Percentiles rank a stretch among this genome's conserved stretches.
Evolutionary conservation across 495 filamentous ascomycete genomes (phyloP).

Genomic region (Tuber indicum): DNA sequence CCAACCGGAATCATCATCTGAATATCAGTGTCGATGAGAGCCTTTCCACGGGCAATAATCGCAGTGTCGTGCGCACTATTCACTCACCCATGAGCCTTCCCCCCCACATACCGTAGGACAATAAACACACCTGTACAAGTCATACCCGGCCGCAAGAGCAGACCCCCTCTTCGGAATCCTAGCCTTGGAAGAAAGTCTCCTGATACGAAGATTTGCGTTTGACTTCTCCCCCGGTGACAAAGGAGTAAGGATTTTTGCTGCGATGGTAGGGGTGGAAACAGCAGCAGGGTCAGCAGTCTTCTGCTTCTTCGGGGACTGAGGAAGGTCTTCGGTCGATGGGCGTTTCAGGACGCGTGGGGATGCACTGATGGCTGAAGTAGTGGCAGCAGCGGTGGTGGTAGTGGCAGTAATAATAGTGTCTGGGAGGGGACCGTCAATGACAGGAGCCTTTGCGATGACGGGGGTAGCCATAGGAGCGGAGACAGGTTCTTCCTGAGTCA

Average conservation of each 20-base stretch:
- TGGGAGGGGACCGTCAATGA: neutral
- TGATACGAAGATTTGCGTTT: constrained; percentile 58
- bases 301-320: constrained; percentile 25
- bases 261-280: constrained; percentile 6
- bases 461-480: neutral
- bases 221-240: constrained; percentile 11
- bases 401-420: neutral
- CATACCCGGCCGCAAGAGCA: constrained; percentile 86
- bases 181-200: constrained; percentile 70
- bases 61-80: constrained; percentile 60
- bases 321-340: constrained; percentile 26
- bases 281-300: neutral
- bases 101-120: neutral
- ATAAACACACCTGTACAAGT: constrained; percentile 56
- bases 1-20: constrained; percentile 78
- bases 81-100: constrained; percentile 5
- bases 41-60: constrained; percentile 77
- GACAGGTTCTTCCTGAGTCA: neutral
- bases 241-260: constrained; percentile 5
- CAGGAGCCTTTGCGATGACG: neutral
- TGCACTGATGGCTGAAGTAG: constrained; percentile 10
- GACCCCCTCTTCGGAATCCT: constrained; percentile 78
- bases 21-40: constrained; percentile 80
- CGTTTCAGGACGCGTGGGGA: constrained; percentile 27
- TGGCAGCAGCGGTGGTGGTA: constrained; percentile 14